These are phyloP conservation scores for Entamoeba histolytica DNA, from an alignment of 208 protist species.

Conservation along the genomic window DNA sequence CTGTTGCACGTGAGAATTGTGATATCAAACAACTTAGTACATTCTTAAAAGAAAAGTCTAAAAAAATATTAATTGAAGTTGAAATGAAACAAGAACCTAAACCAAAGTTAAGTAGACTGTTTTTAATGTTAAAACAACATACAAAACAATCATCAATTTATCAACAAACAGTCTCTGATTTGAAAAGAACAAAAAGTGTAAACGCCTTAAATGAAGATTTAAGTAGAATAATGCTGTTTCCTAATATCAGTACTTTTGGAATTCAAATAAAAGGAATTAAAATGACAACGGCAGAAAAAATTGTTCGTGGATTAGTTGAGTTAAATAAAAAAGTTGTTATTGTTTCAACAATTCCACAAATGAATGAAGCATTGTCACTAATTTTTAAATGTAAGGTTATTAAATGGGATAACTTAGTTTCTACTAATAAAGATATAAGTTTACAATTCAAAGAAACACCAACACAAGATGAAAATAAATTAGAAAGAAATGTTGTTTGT, in stretches of 20 bases:
- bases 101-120: neutral
- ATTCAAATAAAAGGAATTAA: neutral
- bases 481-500: neutral
- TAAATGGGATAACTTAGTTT: neutral
- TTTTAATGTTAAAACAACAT: neutral
- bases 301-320: neutral
- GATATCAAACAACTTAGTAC: neutral
- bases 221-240: neutral
- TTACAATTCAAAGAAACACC: neutral
- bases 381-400: neutral
- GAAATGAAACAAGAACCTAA: neutral
- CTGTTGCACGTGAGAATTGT: neutral
- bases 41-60: neutral
- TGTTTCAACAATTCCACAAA: neutral
- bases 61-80: neutral
- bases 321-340: neutral
- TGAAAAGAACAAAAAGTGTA: neutral
- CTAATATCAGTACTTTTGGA: neutral
- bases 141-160: neutral
- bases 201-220: neutral
- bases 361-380: neutral
- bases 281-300: neutral
- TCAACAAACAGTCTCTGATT: neutral
- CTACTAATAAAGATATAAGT: neutral
- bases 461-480: neutral